These are phyloP conservation scores for Rubia yunnanensis DNA, from an alignment of 257 asterid species.

Conservation along the genomic window DNA sequence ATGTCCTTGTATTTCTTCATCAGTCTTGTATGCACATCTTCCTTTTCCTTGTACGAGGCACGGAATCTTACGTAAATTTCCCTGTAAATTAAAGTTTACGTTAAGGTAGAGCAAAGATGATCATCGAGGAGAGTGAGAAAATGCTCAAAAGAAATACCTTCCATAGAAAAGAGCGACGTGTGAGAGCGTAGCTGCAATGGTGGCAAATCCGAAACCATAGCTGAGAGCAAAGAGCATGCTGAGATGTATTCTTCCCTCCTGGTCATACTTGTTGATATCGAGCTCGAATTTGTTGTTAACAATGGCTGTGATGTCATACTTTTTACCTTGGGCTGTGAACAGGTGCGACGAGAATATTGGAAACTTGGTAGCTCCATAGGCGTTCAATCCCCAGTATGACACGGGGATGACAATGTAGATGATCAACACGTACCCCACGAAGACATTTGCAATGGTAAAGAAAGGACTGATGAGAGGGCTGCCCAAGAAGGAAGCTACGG, in stretches of 20 bases:
- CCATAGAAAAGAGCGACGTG: slow-evolving; percentile 80
- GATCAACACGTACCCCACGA: slow-evolving; percentile 49
- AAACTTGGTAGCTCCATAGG: slow-evolving; percentile 56
- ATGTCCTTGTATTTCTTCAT: slow-evolving; percentile 77
- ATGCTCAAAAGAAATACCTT: slow-evolving; percentile 37
- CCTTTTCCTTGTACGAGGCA: slow-evolving; percentile 65
- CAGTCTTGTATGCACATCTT: slow-evolving; percentile 73
- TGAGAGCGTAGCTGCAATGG: slow-evolving; percentile 74
- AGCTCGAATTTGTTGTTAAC: slow-evolving; percentile 75
- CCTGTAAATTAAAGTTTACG: slow-evolving; percentile 28
- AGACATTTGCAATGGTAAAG: slow-evolving; percentile 67
- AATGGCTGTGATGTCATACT: slow-evolving; percentile 56
- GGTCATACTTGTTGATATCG: slow-evolving; percentile 39
- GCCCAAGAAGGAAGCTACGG: slow-evolving; percentile 61
- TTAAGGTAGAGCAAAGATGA: neutral
- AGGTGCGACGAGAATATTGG: slow-evolving; percentile 84
- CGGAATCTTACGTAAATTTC: slow-evolving; percentile 58
- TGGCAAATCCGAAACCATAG: slow-evolving; percentile 86
- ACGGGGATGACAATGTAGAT: slow-evolving; percentile 57
- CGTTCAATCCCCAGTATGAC: slow-evolving; percentile 73
- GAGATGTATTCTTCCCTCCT: slow-evolving; percentile 69
- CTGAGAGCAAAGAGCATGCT: slow-evolving; percentile 81
- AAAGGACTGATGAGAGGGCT: slow-evolving; percentile 88
- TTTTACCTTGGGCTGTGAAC: slow-evolving; percentile 70
- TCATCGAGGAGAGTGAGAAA: slow-evolving; percentile 2